Percentiles rank a stretch among this genome's conserved stretches.
Evolutionary conservation across 306 rosid genomes (phyloP).

Genomic region (Prunus padus): DNA sequence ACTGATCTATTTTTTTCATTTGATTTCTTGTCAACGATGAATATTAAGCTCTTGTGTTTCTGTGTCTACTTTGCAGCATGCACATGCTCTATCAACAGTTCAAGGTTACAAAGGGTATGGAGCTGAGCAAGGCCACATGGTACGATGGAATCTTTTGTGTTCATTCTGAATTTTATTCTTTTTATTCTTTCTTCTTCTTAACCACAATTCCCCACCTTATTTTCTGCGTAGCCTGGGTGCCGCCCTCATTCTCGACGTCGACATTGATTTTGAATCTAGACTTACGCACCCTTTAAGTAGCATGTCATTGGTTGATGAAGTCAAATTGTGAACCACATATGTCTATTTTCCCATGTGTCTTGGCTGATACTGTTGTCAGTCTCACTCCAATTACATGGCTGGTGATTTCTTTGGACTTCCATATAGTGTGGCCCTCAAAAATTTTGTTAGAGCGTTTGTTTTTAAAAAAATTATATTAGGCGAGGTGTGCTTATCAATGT

Average conservation of each 20-base stretch:
- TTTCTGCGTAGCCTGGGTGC: background rate
- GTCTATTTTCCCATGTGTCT: no score
- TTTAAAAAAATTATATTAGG: background rate
- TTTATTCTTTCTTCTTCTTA: background rate
- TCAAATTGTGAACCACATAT: no score
- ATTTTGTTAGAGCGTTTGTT: no score
- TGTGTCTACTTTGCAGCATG: conserved; percentile 38
- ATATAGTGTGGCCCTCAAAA: no score
- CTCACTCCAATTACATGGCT: background rate
- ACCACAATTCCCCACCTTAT: background rate
- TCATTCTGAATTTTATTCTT: background rate
- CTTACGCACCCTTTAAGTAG: no score
- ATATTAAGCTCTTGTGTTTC: background rate
- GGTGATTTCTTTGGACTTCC: no score
- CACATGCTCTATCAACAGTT: conserved; percentile 44
- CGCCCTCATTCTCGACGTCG: no score
- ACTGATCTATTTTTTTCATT: no score
- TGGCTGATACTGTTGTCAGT: background rate
- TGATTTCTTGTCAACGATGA: no score
- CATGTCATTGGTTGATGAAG: no score
- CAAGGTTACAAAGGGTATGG: conserved; percentile 70
- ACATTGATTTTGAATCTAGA: no score
- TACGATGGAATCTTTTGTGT: conserved; percentile 7
- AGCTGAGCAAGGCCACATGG: conserved; percentile 67
- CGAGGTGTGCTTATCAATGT: no score